Evolutionary conservation across 805 yeast genomes (phyloP), one percentile per base, ranked within the genome.

Genomic region (Monosporozyma siamensis): DNA sequence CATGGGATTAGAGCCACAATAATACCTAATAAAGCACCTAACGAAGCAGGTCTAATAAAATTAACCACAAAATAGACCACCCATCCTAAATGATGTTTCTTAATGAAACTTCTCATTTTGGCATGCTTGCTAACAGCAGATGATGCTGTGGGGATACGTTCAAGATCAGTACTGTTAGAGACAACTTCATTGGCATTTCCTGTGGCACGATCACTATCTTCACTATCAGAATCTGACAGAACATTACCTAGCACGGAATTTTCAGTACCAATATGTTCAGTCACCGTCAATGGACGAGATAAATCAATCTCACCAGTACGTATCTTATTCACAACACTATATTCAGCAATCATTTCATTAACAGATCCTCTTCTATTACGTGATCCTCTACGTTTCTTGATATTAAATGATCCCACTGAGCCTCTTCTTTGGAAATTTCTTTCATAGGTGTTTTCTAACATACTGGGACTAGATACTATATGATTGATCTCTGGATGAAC

Each of bases 1-100:
- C 95, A 90, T 1, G 96, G 95, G n/a, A 90, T 71, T 83, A 90
- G 79, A 4, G 90, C 74, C 20, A 86, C 68, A 1, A 72, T 66
- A 21, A 89, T 64, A 1, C 90, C 71, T 0, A 79, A 39, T 6
- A 89, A 66, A n/a, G 87, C 70, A 0, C 88, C 69, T 4, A 83
- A 48, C 0, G 95, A 82, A 11, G 80, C 83, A 0, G 95, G 95
- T 25, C 88, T 70, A 24, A 66, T 50, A 44, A 80, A 75, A 57
- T 80, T 82, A 41, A 74, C 65, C 6, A 64, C 24, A 17, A 69
- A 44, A 50, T 61, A 69, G 3, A 52, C 47, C 3, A 68, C 41
- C 64, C 64, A 65, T 3, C 61, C 60, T 4, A 68, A 46, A 10
- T 53, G 55, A 45, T 59, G 47, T 23, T 49, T 54, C 8, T 45